Conservation (phyloP, 2,329 filamentous ascomycete species). For the Botrytis sinoallii region DNA sequence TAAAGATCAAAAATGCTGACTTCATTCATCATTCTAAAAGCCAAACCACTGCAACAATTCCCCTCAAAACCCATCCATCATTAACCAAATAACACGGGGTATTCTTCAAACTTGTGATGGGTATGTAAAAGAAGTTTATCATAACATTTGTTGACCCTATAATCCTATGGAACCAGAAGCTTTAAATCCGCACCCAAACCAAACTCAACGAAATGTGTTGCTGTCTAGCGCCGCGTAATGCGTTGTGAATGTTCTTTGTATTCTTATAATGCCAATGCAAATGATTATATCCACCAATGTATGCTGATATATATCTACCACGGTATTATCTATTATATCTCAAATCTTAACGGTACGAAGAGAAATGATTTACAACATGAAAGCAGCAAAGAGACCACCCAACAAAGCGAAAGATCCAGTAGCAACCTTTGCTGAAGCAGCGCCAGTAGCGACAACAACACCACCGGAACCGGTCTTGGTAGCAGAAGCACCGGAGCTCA, state of each 20-base stretch:
- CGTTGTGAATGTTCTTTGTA: conserved; percentile 1
- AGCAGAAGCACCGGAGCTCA: neutral
- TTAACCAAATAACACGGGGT: neutral
- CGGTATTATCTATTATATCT: neutral
- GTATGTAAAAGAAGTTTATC: conserved; percentile 13
- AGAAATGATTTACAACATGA: conserved; percentile 14
- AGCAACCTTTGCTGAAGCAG: neutral
- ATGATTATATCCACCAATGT: neutral
- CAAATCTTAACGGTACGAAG: neutral
- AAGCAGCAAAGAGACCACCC: conserved; percentile 3
- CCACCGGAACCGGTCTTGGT: neutral
- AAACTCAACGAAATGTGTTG: neutral
- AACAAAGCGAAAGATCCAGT: conserved; percentile 2
- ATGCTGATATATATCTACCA: neutral
- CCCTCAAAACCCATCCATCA: neutral
- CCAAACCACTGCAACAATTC: neutral
- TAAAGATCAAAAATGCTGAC: neutral
- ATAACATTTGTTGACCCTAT: conserved; percentile 11
- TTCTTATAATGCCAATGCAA: neutral
- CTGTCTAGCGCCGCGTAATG: conserved; percentile 5
- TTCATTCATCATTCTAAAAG: conserved; percentile 1
- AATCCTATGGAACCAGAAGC: conserved; percentile 11
- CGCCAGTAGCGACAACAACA: neutral
- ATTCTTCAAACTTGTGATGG: neutral
- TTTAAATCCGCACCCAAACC: conserved; percentile 7